phyloP scores from a whole-genome alignment of 139 green algal genomes.

The Chlorella sp. region DNA sequence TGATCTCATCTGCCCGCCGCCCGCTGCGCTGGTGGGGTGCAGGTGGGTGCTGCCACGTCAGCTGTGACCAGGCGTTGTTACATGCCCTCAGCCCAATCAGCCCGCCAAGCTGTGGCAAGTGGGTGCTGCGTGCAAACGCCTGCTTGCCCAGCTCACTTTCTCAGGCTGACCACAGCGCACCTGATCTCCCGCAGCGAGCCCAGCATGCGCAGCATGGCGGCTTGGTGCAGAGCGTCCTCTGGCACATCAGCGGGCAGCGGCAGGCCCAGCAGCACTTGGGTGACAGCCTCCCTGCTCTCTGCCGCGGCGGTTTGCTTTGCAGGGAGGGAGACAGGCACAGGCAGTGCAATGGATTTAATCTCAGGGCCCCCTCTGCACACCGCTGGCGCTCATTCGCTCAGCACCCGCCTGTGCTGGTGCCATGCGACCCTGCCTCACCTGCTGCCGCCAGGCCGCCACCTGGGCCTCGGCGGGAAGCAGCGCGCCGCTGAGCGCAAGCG shows the following conservation, averaged over 20 bases:
- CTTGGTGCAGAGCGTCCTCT: slow-evolving; percentile 1
- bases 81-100: too few relatives aligned
- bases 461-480: slow-evolving; percentile 2
- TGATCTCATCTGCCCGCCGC: slow-evolving; percentile 14
- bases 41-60: too few relatives aligned
- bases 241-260: neutral
- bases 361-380: too few relatives aligned
- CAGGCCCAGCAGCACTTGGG: slow-evolving; percentile 15
- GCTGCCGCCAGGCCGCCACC: slow-evolving; percentile 8
- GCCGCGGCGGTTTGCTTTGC: slow-evolving; percentile 3
- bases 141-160: too few relatives aligned
- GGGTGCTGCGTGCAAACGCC: neutral
- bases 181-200: slow-evolving; percentile 29
- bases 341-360: too few relatives aligned
- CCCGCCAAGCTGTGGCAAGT: neutral
- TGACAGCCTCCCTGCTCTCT: slow-evolving; percentile 7
- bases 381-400: too few relatives aligned
- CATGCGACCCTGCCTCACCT: neutral
- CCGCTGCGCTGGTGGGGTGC: neutral
- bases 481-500: slow-evolving; percentile 4
- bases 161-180: too few relatives aligned
- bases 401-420: neutral
- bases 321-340: neutral
- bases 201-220: slow-evolving; percentile 42
- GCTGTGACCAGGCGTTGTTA: too few relatives aligned